Conservation (phyloP, 148 eudicot species). For the Heliosperma pusillum region DNA sequence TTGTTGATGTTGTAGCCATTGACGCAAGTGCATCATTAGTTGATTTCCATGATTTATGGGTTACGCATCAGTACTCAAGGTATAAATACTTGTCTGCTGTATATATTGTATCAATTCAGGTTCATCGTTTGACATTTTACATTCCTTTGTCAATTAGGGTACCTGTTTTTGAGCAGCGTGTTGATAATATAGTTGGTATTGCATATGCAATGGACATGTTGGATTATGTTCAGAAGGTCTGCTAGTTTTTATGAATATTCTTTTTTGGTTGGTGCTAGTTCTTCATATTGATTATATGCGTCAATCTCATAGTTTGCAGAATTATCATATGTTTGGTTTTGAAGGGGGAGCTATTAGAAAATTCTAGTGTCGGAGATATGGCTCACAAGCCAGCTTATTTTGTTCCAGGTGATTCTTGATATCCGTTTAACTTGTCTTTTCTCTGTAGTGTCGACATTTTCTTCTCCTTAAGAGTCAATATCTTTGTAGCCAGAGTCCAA, state of each 20-base stretch:
- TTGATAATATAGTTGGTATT: slow-evolving; percentile 94
- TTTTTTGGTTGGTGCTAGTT: slow-evolving; percentile 7
- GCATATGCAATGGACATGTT: slow-evolving; percentile 99
- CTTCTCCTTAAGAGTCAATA: not conserved
- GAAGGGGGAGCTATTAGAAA: slow-evolving; percentile 92
- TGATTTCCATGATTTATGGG: slow-evolving; percentile 85
- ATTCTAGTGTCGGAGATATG: slow-evolving; percentile 75
- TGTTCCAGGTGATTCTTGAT: slow-evolving; percentile 72
- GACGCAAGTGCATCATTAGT: slow-evolving; percentile 91
- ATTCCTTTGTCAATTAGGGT: slow-evolving; percentile 47
- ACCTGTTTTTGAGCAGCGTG: slow-evolving; percentile 93
- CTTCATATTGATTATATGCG: slow-evolving; percentile 27
- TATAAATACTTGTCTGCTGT: slow-evolving; percentile 22
- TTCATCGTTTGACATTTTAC: slow-evolving; percentile 9
- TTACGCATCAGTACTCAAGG: slow-evolving; percentile 97
- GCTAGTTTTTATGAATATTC: slow-evolving; percentile 23
- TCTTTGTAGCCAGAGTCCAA: not conserved
- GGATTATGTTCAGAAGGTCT: slow-evolving; percentile 81
- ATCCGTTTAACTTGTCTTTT: not conserved
- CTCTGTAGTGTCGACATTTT: not conserved
- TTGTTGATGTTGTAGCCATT: slow-evolving; percentile 97
- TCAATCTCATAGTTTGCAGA: slow-evolving; percentile 54
- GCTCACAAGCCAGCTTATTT: slow-evolving; percentile 98
- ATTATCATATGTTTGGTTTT: slow-evolving; percentile 52
- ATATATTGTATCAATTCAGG: slow-evolving; percentile 6